These are phyloP conservation scores for Globisporangium nagaii DNA, from an alignment of 352 stramenopile species.

Conservation along the genomic window DNA sequence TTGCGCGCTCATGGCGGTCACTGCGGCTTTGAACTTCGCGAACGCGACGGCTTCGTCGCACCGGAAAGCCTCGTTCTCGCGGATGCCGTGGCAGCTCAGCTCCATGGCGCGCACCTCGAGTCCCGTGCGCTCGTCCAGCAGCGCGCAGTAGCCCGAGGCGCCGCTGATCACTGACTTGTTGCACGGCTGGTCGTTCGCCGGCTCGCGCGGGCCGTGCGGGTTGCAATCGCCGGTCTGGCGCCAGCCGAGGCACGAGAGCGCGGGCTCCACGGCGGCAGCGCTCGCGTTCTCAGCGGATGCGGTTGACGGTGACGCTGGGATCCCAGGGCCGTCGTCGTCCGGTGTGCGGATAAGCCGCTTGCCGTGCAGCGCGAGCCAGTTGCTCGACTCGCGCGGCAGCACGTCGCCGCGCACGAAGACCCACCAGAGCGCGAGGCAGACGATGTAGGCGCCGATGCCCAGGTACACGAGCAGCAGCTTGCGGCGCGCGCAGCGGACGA, in stretches of 20 bases:
- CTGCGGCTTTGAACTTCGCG: slow-evolving; percentile 16
- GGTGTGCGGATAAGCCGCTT: slow-evolving; percentile 1
- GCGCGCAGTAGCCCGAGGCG: slow-evolving; percentile 35
- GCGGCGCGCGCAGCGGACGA: neutral
- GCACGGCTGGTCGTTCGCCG: slow-evolving; percentile 22
- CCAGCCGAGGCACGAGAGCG: slow-evolving; percentile 36
- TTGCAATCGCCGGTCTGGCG: slow-evolving; percentile 34
- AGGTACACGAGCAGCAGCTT: slow-evolving; percentile 2
- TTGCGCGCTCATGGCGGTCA: slow-evolving; percentile 14
- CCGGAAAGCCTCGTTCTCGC: slow-evolving; percentile 22
- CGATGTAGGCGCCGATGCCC: neutral
- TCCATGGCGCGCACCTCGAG: slow-evolving; percentile 22
- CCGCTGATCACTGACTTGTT: slow-evolving; percentile 17
- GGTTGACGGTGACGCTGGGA: too few relatives aligned
- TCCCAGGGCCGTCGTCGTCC: neutral
- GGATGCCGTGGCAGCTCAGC: slow-evolving; percentile 26
- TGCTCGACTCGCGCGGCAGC: neutral
- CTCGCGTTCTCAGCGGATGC: neutral
- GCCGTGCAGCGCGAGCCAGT: slow-evolving; percentile 6
- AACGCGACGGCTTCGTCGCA: slow-evolving; percentile 36
- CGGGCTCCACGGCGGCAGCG: neutral
- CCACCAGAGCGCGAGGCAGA: slow-evolving; percentile 7
- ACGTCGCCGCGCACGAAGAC: neutral
- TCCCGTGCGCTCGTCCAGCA: slow-evolving; percentile 25
- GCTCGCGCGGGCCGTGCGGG: slow-evolving; percentile 28